A percentile compares a stretch with the other conserved stretches of the same genome.
Conservation (phyloP, 2,329 filamentous ascomycete species). For the Stemphylium lycopersici region DNA sequence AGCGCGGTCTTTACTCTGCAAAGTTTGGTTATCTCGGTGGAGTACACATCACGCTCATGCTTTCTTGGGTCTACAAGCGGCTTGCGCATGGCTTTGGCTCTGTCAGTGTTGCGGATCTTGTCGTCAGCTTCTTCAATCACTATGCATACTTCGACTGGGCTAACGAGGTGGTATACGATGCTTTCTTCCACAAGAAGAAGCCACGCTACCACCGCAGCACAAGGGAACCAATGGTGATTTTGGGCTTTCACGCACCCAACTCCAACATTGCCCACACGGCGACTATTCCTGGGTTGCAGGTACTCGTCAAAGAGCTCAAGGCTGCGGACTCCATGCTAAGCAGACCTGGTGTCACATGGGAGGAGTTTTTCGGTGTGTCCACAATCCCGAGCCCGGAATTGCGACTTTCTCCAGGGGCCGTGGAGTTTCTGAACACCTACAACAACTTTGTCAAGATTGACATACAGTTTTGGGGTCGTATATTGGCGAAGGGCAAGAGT, state of each 20-base stretch:
- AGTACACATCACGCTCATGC: conserved; percentile 67
- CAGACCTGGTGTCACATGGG: conserved; percentile 35
- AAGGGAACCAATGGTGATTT: conserved; percentile 67
- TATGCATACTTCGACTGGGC: conserved; percentile 68
- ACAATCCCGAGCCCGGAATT: background rate
- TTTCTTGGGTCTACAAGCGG: conserved; percentile 65
- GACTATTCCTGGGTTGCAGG: conserved; percentile 59
- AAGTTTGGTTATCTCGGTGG: conserved; percentile 70
- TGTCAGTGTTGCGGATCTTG: conserved; percentile 58
- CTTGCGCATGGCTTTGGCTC: conserved; percentile 31
- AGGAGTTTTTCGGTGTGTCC: conserved; percentile 28
- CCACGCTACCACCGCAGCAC: conserved; percentile 60
- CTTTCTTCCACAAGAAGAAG: conserved; percentile 56
- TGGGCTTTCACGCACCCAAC: conserved; percentile 66
- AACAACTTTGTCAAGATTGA: conserved; percentile 66
- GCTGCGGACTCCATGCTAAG: conserved; percentile 54
- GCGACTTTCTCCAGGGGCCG: conserved; percentile 7
- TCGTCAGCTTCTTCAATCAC: conserved; percentile 67
- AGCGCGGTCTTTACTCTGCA: conserved; percentile 67
- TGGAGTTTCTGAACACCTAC: conserved; percentile 60
- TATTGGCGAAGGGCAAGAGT: conserved; percentile 59
- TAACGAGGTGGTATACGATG: conserved; percentile 62
- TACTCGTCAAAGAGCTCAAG: conserved; percentile 59
- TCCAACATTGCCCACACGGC: conserved; percentile 65
- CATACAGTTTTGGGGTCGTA: conserved; percentile 69